These are phyloP conservation scores for Pythium grandisporangium DNA, from an alignment of 352 stramenopile genomes.

Conservation along the genomic window DNA sequence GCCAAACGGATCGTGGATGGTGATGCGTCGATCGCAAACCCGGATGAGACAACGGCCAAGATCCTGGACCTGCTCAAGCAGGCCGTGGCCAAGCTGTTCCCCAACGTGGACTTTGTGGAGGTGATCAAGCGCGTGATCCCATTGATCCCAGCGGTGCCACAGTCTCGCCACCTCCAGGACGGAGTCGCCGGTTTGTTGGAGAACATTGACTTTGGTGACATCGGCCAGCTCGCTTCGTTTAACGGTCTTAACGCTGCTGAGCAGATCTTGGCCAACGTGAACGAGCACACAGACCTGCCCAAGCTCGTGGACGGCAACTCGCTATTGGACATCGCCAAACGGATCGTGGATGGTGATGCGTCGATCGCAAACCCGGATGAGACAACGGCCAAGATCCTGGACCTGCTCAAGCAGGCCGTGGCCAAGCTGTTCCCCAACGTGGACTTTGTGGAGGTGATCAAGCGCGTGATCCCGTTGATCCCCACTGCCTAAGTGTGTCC, in stretches of 20 bases:
- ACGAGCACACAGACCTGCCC: background rate
- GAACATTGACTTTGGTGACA: background rate
- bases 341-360: background rate
- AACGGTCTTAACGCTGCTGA: slow-evolving; percentile 4
- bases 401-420: slow-evolving; percentile 1
- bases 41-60: background rate
- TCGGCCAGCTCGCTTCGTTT: background rate
- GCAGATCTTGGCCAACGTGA: slow-evolving; percentile 3
- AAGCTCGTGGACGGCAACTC: background rate
- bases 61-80: slow-evolving; percentile 1
- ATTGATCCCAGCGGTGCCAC: no score
- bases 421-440: slow-evolving; percentile 3
- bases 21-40: background rate
- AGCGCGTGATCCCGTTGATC: background rate
- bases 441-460: background rate
- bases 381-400: background rate
- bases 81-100: slow-evolving; percentile 3
- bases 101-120: background rate
- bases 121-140: slow-evolving; percentile 1
- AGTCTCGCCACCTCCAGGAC: no score
- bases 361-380: background rate
- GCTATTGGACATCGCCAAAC: background rate
- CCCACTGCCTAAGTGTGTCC: no score
- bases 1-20: background rate
- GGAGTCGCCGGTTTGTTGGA: no score